Percentiles rank a stretch among this genome's conserved stretches.
These are phyloP conservation scores for Hypomontagnella monticulosa DNA, from an alignment of 495 filamentous ascomycete species.

Conservation along the genomic window DNA sequence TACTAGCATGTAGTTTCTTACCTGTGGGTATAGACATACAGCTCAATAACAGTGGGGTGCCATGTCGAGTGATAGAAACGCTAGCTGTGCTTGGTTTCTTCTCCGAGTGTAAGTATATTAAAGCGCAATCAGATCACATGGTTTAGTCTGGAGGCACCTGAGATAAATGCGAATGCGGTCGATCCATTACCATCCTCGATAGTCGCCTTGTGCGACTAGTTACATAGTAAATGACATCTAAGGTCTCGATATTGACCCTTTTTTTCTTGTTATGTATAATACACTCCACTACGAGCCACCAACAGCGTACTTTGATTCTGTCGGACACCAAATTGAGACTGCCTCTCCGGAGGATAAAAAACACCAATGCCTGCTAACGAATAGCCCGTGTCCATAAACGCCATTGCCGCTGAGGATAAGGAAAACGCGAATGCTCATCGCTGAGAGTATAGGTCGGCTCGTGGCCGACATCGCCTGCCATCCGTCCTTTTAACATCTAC, in stretches of 20 bases:
- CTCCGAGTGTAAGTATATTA: too few relatives aligned
- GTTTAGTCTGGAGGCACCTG: background rate
- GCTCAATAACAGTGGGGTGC: too few relatives aligned
- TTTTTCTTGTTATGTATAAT: background rate
- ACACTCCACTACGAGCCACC: background rate
- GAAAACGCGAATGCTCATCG: conserved; percentile 25
- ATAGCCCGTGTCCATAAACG: conserved; percentile 25
- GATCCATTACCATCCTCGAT: conserved; percentile 19
- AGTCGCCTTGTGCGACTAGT: background rate
- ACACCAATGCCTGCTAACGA: conserved; percentile 4
- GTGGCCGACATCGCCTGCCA: background rate
- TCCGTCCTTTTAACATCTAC: background rate
- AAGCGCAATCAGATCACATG: too few relatives aligned
- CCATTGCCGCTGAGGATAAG: conserved; percentile 10
- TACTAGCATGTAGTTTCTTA: too few relatives aligned
- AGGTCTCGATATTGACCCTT: background rate
- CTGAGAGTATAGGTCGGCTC: conserved; percentile 21
- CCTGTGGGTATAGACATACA: too few relatives aligned
- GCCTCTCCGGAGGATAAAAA: background rate
- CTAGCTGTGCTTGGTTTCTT: too few relatives aligned
- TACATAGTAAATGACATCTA: background rate
- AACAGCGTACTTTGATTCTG: background rate
- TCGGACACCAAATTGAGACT: background rate
- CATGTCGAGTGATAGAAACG: too few relatives aligned
- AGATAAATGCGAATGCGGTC: conserved; percentile 1